phyloP scores from a whole-genome alignment of 768 basidiomycete species.

The Tricholoma sp. region DNA sequence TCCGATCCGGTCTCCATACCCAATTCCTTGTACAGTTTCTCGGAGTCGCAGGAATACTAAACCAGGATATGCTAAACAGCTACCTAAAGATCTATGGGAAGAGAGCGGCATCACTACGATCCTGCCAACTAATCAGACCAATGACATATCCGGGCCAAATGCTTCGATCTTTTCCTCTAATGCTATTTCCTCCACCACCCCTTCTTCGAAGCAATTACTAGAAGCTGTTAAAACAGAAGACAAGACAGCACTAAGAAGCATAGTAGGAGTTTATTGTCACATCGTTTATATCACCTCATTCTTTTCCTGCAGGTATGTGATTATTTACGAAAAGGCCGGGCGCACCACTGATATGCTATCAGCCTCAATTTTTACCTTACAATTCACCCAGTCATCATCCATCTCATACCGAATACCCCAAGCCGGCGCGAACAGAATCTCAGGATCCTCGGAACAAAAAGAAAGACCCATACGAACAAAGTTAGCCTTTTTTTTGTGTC shows the following conservation, averaged over 20 bases:
- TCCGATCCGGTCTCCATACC: slow-evolving; percentile 22
- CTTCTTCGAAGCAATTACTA: background rate
- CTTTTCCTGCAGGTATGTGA: background rate
- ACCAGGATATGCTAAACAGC: slow-evolving; percentile 15
- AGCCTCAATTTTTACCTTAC: background rate
- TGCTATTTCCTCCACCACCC: background rate
- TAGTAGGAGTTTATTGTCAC: background rate
- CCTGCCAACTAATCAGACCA: background rate
- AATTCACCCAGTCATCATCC: background rate
- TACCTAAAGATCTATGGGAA: slow-evolving; percentile 1
- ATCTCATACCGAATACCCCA: background rate
- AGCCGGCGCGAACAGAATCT: background rate
- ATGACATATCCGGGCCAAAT: background rate
- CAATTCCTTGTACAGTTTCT: slow-evolving; percentile 16
- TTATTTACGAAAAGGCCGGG: background rate
- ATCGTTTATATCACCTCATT: background rate
- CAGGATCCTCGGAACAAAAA: slow-evolving; percentile 3
- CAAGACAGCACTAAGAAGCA: background rate
- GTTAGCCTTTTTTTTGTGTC: background rate
- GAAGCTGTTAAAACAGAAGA: background rate
- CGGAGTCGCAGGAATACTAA: slow-evolving; percentile 3
- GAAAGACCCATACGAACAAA: slow-evolving; percentile 16
- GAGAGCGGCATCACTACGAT: background rate
- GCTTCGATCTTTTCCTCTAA: background rate
- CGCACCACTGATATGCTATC: background rate